A percentile compares a stretch with the other conserved stretches of the same genome.
These are phyloP conservation scores for Fusarium nematophilum DNA, from an alignment of 2,329 filamentous ascomycete species.

Conservation along the genomic window DNA sequence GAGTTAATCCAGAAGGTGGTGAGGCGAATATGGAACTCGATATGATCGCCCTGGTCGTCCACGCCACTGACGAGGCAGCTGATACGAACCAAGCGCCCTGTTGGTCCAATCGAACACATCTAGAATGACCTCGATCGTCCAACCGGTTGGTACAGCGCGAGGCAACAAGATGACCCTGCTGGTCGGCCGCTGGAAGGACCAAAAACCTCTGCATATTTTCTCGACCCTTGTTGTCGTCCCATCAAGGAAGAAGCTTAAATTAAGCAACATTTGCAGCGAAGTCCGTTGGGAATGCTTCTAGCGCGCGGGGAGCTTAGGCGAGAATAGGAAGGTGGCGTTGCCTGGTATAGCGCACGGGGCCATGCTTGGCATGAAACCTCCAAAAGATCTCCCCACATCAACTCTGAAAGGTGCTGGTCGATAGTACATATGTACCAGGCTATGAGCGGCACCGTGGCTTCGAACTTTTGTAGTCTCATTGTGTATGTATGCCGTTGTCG, in stretches of 20 bases:
- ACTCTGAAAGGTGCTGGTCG: no score
- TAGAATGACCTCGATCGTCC: no score
- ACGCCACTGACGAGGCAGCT: no score
- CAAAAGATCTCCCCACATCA: slow-evolving; percentile 16
- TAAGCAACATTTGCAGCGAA: slow-evolving; percentile 17
- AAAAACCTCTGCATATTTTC: neutral
- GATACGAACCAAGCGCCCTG: no score
- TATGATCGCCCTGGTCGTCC: no score
- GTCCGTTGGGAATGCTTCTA: slow-evolving; percentile 21
- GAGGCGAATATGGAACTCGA: no score
- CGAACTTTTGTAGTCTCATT: neutral
- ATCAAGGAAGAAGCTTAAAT: slow-evolving; percentile 38
- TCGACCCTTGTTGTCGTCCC: neutral
- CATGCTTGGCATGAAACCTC: slow-evolving; percentile 7
- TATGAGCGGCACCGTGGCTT: neutral
- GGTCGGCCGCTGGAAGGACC: neutral
- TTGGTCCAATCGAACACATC: no score
- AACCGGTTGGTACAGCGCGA: no score
- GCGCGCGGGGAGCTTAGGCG: slow-evolving; percentile 18
- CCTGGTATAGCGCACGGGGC: neutral
- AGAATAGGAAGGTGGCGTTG: slow-evolving; percentile 40
- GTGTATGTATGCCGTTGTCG: slow-evolving; percentile 1
- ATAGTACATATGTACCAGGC: no score
- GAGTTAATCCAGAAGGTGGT: no score
- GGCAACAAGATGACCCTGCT: no score